These are phyloP conservation scores for Solanum virginianum DNA, from an alignment of 257 asterid species.

Conservation along the genomic window DNA sequence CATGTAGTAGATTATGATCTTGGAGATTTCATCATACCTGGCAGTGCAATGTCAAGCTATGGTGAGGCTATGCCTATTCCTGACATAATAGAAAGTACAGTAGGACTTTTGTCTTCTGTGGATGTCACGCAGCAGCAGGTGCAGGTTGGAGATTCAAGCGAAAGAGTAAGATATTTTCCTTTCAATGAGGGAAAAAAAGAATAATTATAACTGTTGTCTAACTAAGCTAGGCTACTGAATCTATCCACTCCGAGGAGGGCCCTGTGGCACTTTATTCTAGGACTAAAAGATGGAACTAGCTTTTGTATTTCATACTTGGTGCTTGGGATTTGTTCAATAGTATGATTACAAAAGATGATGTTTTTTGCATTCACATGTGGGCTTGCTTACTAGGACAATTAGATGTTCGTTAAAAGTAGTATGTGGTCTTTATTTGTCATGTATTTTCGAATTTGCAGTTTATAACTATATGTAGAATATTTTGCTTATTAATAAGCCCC, in stretches of 20 bases:
- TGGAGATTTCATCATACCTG: conserved; percentile 20
- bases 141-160: conserved; percentile 7
- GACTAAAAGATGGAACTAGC: neutral
- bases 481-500: neutral
- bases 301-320: neutral
- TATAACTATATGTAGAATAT: neutral
- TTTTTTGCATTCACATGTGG: neutral
- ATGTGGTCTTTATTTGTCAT: neutral
- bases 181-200: neutral
- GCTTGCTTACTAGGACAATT: neutral
- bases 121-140: conserved; percentile 5
- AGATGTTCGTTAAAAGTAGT: neutral
- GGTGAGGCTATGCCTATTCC: conserved; percentile 12
- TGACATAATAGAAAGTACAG: conserved; percentile 16
- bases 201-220: neutral
- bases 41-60: neutral
- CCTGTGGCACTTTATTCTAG: neutral
- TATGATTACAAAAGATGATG: neutral
- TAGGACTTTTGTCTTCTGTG: conserved; percentile 10
- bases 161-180: conserved; percentile 27
- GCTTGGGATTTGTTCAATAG: neutral
- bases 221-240: neutral
- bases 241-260: neutral
- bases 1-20: neutral
- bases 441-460: neutral